A percentile compares a stretch with the other conserved stretches of the same genome.
These are phyloP conservation scores for Gryganskiella cystojenkinii DNA, from an alignment of 192 early-diverging fungal species.

Conservation along the genomic window DNA sequence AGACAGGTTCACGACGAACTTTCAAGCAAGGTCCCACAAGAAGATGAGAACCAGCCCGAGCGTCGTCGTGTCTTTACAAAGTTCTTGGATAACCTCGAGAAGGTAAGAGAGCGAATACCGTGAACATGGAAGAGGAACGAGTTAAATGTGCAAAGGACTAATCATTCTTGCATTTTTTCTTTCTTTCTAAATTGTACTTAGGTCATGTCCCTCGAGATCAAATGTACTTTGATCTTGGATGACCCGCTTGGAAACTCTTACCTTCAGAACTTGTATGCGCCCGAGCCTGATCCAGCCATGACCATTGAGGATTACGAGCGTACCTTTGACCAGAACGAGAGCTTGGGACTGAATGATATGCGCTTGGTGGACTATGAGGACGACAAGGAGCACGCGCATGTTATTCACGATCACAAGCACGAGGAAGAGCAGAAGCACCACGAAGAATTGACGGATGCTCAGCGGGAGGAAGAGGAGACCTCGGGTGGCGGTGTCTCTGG, in stretches of 20 bases:
- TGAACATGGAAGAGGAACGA: background rate
- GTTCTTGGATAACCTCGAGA: conserved; percentile 79
- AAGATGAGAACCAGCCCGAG: conserved; percentile 72
- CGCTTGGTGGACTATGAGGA: conserved; percentile 74
- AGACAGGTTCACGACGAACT: conserved; percentile 91
- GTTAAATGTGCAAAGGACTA: background rate
- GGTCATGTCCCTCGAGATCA: conserved; percentile 58
- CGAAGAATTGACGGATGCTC: conserved; percentile 33
- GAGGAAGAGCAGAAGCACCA: conserved; percentile 12
- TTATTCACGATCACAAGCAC: background rate
- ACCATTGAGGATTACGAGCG: conserved; percentile 84
- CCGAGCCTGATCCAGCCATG: conserved; percentile 97
- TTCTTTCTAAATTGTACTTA: background rate
- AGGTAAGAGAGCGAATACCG: conserved; percentile 47
- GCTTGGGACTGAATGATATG: conserved; percentile 91
- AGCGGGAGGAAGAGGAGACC: conserved; percentile 41
- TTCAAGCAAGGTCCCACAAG: conserved; percentile 68
- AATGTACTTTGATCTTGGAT: conserved; percentile 81
- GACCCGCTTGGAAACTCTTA: conserved; percentile 94
- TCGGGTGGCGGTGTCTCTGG: conserved; percentile 45
- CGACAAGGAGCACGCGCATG: conserved; percentile 9
- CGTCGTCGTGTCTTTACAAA: conserved; percentile 64
- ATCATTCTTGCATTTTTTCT: background rate
- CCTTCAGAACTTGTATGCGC: conserved; percentile 93
- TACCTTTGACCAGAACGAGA: conserved; percentile 89